Base-by-base conservation (phyloP, 2,329 filamentous ascomycete genomes). In the Xylariaceae sp. region DNA sequence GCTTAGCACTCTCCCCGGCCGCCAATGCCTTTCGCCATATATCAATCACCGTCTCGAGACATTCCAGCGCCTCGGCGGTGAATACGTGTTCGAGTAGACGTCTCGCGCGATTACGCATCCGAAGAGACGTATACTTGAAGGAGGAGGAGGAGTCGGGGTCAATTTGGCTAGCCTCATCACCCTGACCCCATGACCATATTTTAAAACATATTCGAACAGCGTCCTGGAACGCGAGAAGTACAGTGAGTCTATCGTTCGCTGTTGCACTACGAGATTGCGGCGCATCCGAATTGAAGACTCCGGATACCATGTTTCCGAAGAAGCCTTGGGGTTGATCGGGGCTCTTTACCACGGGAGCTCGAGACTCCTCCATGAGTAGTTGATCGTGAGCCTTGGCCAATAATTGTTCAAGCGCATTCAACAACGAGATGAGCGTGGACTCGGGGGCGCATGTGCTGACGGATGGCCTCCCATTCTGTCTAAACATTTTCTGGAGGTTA, bases 181-280 rank as follows among this genome's bases (percentile, higher is more conserved):
- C 80, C 66, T 86, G 83, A 4, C 88, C 89, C 92, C 94, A 99
- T 0, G 89, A 88, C 94, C 95, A 99, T 50, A 99, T 96, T 9
- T 79, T 84, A 68, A 95, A 95, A 70, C 91, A 96, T 48, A 95
- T 88, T 29, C 90, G 84, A 55, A 97, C 89, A 1, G 91, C 90
- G 69, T 99, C 95, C 70, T 97, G 92, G 68, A 99, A 96, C 8
- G 91, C 95, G n/a, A 99, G 78, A 43, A 96, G 79, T 26, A 99
- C 92, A 0, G 94, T 97, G 27, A 99, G 78, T 45, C 92, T 84
- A 64, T 94, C 92, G 66, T 97, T 99, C 6, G 91, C 91, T n/a
- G 89, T 91, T 6, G 86, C 84, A 56, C 86, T 90, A 47, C 91
- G 85, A n/a, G 84, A 80, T 57, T 91, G 88, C 1, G 81, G 84